Percentiles rank a stretch among this genome's conserved stretches.
Evolutionary conservation across 108 stramenopile genomes (phyloP).

Genomic region (Fistulifera pelliculosa): DNA sequence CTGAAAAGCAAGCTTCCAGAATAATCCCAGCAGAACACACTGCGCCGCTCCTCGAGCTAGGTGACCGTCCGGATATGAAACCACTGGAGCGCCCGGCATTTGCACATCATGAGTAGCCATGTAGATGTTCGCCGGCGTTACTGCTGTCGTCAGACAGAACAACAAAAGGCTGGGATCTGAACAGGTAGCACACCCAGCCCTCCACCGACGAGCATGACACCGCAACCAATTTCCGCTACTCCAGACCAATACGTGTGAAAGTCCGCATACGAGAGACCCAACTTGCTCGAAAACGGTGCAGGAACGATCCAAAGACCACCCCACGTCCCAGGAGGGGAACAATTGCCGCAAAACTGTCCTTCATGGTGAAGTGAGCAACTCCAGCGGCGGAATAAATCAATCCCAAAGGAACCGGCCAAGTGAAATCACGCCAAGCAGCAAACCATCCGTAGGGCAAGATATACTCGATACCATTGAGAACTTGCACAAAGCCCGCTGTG

Average conservation of each 20-base stretch:
- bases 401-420: constrained; percentile 64
- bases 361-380: constrained; percentile 63
- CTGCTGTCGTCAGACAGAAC: constrained; percentile 47
- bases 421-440: constrained; percentile 45
- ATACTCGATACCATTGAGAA: constrained; percentile 32
- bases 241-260: constrained; percentile 85
- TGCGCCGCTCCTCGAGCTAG: constrained; percentile 52
- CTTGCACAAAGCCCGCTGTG: constrained; percentile 27
- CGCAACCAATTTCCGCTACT: constrained; percentile 46
- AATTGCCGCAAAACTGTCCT: constrained; percentile 60
- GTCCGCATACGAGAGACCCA: constrained; percentile 59
- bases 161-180: constrained; percentile 47
- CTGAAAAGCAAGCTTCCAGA: constrained; percentile 68
- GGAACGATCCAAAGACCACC: constrained; percentile 82
- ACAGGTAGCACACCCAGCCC: constrained; percentile 40
- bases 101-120: constrained; percentile 84
- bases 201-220: constrained; percentile 26
- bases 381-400: constrained; percentile 66
- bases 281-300: constrained; percentile 44
- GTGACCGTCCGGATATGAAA: constrained; percentile 65
- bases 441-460: constrained; percentile 55
- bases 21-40: constrained; percentile 55
- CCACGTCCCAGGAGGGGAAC: constrained; percentile 83
- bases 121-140: constrained; percentile 87
- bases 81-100: constrained; percentile 31